Base-by-base conservation (phyloP, 2,329 filamentous ascomycete genomes). In the Fusarium sp. region DNA sequence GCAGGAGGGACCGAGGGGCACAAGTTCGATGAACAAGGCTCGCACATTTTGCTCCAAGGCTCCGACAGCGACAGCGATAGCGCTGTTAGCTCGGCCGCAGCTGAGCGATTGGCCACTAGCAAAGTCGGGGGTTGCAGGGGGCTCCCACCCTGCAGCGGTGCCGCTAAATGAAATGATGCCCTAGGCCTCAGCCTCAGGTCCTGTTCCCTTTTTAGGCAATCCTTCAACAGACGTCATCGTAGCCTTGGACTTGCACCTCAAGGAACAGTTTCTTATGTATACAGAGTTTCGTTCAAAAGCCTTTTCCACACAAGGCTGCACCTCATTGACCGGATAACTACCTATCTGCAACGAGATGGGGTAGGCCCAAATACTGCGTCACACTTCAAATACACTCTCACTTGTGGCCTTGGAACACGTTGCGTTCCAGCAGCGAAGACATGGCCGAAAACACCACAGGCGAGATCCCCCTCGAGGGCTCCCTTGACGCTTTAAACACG, bases 401-500 rank as follows among this genome's bases (percentile, higher is more conserved):
- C 31, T 39, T n/a, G 28, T 27, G 27, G 18, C 57, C 68, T 43
- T 47, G 70, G 11, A 73, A 70, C 72, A 74, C 72, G 72, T 75
- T 75, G 68, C 66, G 34, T 46, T 39, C 47, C 37, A 47, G 37
- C 39, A 53, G 41, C 36, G 57, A 51, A 57, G 27, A 34, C 59
- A 75, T 75, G 75, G 70, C 74, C 9, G 69, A 69, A 51, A 77
- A 78, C 16, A 57, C 68, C 11, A 73, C 76, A 16, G 41, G 60
- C 7, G 16, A 56, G 39, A 53, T 56, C 13, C 44, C 61, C 7
- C 10, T 60, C 6, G 61, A 62, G n/a, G 72, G 72, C 41, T 68
- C 70, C 34, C 60, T 78, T 7, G 78, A 80, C 31, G 65, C 74
- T 16, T 59, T 80, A 40, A 78, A 80, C 30, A 70, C 77, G 15